Evolutionary conservation across 2,329 filamentous ascomycete genomes (phyloP).

Genomic region (Alternaria longipes): DNA sequence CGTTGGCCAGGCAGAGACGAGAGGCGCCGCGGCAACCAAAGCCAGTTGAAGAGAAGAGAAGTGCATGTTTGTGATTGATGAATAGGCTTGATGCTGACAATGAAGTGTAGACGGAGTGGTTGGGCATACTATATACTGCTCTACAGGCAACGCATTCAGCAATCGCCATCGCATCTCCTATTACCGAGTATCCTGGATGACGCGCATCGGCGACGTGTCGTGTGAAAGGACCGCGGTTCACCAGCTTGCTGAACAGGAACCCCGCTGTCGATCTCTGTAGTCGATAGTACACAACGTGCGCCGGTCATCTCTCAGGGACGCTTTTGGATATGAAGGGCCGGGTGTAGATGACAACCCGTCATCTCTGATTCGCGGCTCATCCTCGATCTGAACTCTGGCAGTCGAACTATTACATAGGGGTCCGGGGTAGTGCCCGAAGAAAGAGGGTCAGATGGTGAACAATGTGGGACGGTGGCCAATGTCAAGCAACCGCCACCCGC

Average conservation of each 20-base stretch:
- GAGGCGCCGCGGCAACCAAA: constrained; percentile 18
- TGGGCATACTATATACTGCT: constrained; percentile 4
- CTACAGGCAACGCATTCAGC: background rate
- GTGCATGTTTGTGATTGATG: constrained; percentile 23
- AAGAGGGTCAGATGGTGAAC: background rate
- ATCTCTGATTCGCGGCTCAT: background rate
- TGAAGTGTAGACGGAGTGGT: background rate
- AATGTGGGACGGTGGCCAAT: background rate
- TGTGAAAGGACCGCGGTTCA: constrained; percentile 1
- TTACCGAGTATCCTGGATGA: background rate
- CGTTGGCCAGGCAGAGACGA: constrained; percentile 32
- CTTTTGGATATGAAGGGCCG: background rate
- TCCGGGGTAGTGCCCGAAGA: constrained; percentile 1
- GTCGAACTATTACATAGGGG: background rate
- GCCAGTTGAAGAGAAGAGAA: constrained; percentile 21
- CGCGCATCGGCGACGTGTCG: background rate
- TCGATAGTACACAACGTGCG: constrained; percentile 3
- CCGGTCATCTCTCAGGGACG: background rate
- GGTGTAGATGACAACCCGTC: background rate
- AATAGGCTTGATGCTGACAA: background rate
- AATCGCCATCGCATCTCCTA: background rate
- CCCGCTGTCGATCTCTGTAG: constrained; percentile 8
- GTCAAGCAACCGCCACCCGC: background rate
- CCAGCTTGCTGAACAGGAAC: background rate
- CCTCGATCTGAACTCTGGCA: background rate